Evolutionary conservation across 2,329 filamentous ascomycete species (phyloP).

Genomic region (Triangularia setosa): DNA sequence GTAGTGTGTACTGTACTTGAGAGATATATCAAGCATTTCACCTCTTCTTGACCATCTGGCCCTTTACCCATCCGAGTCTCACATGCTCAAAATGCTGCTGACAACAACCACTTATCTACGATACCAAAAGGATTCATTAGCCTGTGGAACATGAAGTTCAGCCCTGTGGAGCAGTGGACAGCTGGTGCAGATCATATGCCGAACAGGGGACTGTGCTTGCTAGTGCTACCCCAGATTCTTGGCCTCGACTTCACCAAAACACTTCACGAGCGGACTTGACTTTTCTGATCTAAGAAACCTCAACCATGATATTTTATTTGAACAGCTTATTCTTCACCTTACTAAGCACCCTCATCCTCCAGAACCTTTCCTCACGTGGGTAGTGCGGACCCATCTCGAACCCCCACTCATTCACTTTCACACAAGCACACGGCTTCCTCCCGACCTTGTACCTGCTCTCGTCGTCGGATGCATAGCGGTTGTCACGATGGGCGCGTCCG

Average conservation of each 20-base stretch:
- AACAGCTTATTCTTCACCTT: neutral
- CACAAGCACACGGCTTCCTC: neutral
- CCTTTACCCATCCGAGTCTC: neutral
- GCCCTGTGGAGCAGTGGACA: neutral
- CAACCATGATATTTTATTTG: neutral
- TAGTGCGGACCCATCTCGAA: neutral
- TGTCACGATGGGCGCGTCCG: neutral
- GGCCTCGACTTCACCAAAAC: neutral
- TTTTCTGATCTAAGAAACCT: no score
- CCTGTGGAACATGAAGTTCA: neutral
- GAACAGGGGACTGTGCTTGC: no score
- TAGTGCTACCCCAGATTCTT: neutral
- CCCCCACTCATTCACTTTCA: neutral
- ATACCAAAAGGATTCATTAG: neutral
- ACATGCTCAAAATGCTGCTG: no score
- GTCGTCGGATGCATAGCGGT: neutral
- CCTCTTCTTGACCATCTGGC: neutral
- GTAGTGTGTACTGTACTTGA: neutral
- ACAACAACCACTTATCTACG: no score
- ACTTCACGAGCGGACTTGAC: no score
- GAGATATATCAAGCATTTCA: neutral
- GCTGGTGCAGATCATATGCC: neutral
- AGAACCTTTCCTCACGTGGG: neutral
- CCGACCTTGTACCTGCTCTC: neutral
- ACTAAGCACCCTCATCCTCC: neutral